Base-by-base conservation (phyloP, 495 filamentous ascomycete genomes). In the Penicillium ochrochloron region DNA sequence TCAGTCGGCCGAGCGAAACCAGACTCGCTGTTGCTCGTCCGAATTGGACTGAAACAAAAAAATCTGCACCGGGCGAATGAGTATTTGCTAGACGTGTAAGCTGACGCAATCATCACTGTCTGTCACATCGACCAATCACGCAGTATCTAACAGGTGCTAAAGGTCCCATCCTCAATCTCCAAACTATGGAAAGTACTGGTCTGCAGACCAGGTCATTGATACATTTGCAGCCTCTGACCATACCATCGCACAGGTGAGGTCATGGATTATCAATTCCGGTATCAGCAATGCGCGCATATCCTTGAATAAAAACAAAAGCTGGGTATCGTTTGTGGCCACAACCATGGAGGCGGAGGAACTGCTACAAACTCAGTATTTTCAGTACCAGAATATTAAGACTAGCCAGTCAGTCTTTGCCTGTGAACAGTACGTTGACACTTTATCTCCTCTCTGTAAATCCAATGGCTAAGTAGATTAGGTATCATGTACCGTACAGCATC, bases 141-240 rank as follows among this genome's bases (percentile, higher is more conserved):
- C 29, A 27, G 25, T 52, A 9, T 27, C 25, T 52, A 52, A 52
- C 23, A 27, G 11, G 25, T 31, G 25, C 23, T 31, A 27, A 52
- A 52, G 50, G 23, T 52, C 50, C 50, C 50, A 52, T 52, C 50
- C 50, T 31, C 23, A 52, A 31, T 52, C 50, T 29, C 17, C 50
- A 52, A 52, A 52, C 50, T 52, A 52, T 33, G 50, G 50, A 31
- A 52, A 52, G 25, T 33, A 29, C n/a, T 52, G 50, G 50, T 52
- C 50, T 0, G 50, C 50, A 31, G 50, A 52, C 17, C 50, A 31
- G 12, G 25, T 52, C 25, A 52, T 31, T 52, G 50, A 52, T 15
- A 33, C 50, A 0, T 52, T 52, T 33, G 23, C 50, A 29, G 23
- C 50, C 21, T 29, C 50, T 2, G 50, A 52, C 50, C 3, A 31